Percentiles rank a stretch among this genome's conserved stretches.
Conservation (phyloP, 1,284 basidiomycete genomes). For the Moesziomyces aphidis region DNA sequence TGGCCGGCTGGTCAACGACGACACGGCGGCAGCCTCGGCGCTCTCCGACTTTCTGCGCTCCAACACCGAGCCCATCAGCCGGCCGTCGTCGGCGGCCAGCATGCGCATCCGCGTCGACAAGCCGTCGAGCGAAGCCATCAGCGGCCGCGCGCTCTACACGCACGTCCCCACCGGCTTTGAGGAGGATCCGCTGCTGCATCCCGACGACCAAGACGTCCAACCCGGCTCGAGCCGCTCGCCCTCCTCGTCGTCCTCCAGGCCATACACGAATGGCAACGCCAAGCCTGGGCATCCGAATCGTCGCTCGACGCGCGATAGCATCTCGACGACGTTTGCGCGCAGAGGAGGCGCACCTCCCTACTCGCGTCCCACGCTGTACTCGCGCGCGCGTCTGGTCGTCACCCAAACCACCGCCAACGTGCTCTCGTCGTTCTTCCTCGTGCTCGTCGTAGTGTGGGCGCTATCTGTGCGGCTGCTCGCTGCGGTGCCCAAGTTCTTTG, state of each 20-base stretch:
- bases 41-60: slow-evolving; percentile 38
- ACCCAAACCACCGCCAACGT: slow-evolving; percentile 71
- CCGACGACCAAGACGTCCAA: slow-evolving; percentile 21
- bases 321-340: slow-evolving; percentile 42
- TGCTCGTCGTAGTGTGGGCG: slow-evolving; percentile 69
- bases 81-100: slow-evolving; percentile 53
- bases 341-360: slow-evolving; percentile 59
- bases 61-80: slow-evolving; percentile 41
- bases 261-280: slow-evolving; percentile 1
- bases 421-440: slow-evolving; percentile 72
- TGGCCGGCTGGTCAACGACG: slow-evolving; percentile 33
- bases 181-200: slow-evolving; percentile 45
- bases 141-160: slow-evolving; percentile 53
- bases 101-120: slow-evolving; percentile 63
- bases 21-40: slow-evolving; percentile 35
- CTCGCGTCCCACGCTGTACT: slow-evolving; percentile 51
- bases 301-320: slow-evolving; percentile 16
- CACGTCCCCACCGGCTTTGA: slow-evolving; percentile 59
- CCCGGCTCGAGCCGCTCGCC: neutral
- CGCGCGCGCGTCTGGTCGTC: slow-evolving; percentile 66
- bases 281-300: slow-evolving; percentile 6
- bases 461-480: slow-evolving; percentile 55
- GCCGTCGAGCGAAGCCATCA: slow-evolving; percentile 44
- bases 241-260: slow-evolving; percentile 6
- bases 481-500: slow-evolving; percentile 43